Evolutionary conservation across 2,329 filamentous ascomycete species (phyloP).

Genomic region (Phialophora tarda): DNA sequence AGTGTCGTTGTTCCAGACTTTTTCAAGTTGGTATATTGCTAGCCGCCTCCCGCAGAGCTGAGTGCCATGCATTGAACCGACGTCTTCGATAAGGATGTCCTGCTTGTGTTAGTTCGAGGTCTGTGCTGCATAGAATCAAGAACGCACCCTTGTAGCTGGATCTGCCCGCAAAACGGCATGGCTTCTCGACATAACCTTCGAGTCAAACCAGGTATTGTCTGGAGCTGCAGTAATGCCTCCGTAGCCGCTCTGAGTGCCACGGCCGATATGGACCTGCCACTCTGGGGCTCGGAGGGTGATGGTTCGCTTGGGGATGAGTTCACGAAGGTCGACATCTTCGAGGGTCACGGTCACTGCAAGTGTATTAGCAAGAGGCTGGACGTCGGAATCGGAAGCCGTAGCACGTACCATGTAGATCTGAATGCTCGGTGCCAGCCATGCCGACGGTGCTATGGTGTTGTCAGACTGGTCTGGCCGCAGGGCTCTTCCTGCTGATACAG

Average conservation of each 20-base stretch:
- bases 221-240: constrained; percentile 44
- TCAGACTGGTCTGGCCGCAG: neutral
- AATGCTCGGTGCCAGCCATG: constrained; percentile 13
- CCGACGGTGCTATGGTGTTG: neutral
- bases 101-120: constrained; percentile 37
- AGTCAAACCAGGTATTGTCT: constrained; percentile 55
- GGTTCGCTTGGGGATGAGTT: constrained; percentile 42
- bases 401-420: constrained; percentile 19
- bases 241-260: constrained; percentile 49
- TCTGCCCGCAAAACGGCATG: constrained; percentile 49
- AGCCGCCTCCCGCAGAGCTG: constrained; percentile 58
- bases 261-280: constrained; percentile 47
- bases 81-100: constrained; percentile 59
- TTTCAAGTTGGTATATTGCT: constrained; percentile 38
- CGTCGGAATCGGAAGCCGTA: neutral
- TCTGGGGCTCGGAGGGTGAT: constrained; percentile 43
- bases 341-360: constrained; percentile 46
- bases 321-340: constrained; percentile 40
- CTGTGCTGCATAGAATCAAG: neutral
- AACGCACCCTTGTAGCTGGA: constrained; percentile 30
- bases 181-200: constrained; percentile 54
- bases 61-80: constrained; percentile 68
- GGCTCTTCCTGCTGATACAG: neutral
- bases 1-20: constrained; percentile 46
- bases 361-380: constrained; percentile 4